These are phyloP conservation scores for Aspergillus sp. DNA, from an alignment of 2,329 filamentous ascomycete species.

Conservation along the genomic window DNA sequence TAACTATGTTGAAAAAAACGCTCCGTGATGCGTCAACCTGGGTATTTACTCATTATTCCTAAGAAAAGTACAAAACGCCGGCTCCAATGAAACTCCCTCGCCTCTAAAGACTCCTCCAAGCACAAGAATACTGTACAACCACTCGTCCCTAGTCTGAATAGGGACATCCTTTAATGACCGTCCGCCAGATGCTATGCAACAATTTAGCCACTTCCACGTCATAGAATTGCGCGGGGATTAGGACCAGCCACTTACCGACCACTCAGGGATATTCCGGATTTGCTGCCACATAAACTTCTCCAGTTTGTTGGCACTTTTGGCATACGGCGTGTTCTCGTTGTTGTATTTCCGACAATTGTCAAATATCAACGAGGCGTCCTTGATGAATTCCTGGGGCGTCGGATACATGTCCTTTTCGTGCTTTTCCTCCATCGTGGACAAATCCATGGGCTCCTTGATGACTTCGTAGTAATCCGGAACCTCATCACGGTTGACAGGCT, in stretches of 20 bases:
- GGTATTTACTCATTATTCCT: slow-evolving; percentile 14
- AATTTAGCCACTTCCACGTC: not conserved
- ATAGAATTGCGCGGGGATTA: not conserved
- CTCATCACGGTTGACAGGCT: slow-evolving; percentile 91
- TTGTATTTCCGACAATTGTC: slow-evolving; percentile 97
- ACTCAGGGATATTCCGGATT: slow-evolving; percentile 89
- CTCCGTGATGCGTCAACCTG: slow-evolving; percentile 9
- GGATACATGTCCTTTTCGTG: slow-evolving; percentile 91
- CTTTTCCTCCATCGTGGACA: slow-evolving; percentile 92
- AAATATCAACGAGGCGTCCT: slow-evolving; percentile 84
- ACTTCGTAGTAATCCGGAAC: slow-evolving; percentile 99
- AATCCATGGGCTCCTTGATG: slow-evolving; percentile 96
- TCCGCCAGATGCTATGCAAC: slow-evolving; percentile 42
- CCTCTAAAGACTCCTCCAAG: not conserved
- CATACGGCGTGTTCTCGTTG: slow-evolving; percentile 90
- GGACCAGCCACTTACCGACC: slow-evolving; percentile 58
- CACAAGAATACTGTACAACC: not conserved
- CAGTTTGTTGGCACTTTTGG: slow-evolving; percentile 89
- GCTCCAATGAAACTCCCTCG: not conserved
- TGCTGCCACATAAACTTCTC: slow-evolving; percentile 95
- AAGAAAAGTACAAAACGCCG: slow-evolving; percentile 4
- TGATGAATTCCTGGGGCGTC: slow-evolving; percentile 88
- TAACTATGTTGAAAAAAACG: slow-evolving; percentile 8
- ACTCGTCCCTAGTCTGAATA: not conserved
- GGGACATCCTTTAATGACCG: slow-evolving; percentile 23